A percentile compares a stretch with the other conserved stretches of the same genome.
Conservation (phyloP, 345 rosid species). For the Gossypium turneri region DNA sequence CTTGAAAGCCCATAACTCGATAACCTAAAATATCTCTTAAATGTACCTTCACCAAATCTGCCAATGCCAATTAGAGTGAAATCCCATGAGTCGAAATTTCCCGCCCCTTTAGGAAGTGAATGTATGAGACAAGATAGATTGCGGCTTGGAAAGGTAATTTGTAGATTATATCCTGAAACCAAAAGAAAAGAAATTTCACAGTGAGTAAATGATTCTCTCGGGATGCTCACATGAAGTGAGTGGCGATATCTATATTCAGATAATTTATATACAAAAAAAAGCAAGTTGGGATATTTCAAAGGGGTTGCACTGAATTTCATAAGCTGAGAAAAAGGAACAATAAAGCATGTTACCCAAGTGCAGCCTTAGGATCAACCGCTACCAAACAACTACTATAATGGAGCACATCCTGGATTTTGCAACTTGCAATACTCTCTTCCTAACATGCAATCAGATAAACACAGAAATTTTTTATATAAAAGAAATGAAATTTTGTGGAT, state of each 20-base stretch:
- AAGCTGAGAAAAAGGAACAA: not conserved
- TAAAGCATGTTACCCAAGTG: not conserved
- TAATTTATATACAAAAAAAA: too few species aligned
- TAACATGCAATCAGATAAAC: too few species aligned
- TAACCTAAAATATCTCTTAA: too few species aligned
- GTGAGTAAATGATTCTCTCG: not conserved
- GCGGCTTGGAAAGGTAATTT: not conserved
- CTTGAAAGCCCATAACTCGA: too few species aligned
- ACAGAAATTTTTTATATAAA: too few species aligned
- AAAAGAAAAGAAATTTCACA: not conserved
- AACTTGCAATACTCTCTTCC: too few species aligned
- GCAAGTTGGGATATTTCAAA: not conserved
- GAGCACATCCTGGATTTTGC: not conserved
- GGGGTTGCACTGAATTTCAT: constrained; percentile 7
- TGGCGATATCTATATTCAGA: too few species aligned
- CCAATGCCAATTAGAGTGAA: too few species aligned
- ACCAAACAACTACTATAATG: not conserved
- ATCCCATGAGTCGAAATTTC: too few species aligned
- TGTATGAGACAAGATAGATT: not conserved
- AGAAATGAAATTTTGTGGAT: too few species aligned
- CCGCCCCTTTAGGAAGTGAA: not conserved
- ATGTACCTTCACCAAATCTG: too few species aligned
- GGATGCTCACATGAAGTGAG: not conserved
- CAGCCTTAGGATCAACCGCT: not conserved
- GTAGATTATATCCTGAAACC: not conserved